Conservation (phyloP, 192 early-diverging fungal species). For the Ambispora gerdemannii region DNA sequence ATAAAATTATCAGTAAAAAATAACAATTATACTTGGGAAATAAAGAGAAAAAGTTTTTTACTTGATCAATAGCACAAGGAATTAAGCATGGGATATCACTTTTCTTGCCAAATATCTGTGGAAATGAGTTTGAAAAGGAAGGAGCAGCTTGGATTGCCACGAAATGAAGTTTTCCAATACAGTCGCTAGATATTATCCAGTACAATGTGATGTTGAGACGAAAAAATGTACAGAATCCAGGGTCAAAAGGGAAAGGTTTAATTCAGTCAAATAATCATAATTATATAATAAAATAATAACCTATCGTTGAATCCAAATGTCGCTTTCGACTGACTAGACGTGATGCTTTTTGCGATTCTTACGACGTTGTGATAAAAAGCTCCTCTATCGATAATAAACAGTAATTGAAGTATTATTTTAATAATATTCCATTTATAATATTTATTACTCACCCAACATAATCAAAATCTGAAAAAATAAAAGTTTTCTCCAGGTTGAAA, state of each 20-base stretch:
- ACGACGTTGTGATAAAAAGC: conserved; percentile 93
- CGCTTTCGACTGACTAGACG: conserved; percentile 73
- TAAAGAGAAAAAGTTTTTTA: no score
- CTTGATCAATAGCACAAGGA: conserved; percentile 96
- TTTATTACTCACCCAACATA: conserved; percentile 81
- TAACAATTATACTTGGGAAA: no score
- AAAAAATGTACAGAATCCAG: neutral
- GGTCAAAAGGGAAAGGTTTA: neutral
- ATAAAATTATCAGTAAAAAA: no score
- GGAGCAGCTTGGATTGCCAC: conserved; percentile 92
- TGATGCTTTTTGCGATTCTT: conserved; percentile 84
- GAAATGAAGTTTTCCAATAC: conserved; percentile 93
- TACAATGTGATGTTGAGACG: neutral
- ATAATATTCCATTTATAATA: no score
- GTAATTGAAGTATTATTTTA: no score
- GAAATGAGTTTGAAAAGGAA: conserved; percentile 93
- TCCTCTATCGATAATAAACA: conserved; percentile 49
- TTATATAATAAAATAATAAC: conserved; percentile 29
- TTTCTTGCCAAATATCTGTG: conserved; percentile 89
- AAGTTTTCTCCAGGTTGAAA: conserved; percentile 93
- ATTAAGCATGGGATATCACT: conserved; percentile 94
- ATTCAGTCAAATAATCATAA: no score
- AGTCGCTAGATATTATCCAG: conserved; percentile 52
- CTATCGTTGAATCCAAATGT: conserved; percentile 90
- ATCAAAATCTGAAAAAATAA: conserved; percentile 92